Evolutionary conservation across 2,329 filamentous ascomycete species (phyloP), one percentile per base, ranked within the genome.

Genomic region (Aaosphaeria arxii): DNA sequence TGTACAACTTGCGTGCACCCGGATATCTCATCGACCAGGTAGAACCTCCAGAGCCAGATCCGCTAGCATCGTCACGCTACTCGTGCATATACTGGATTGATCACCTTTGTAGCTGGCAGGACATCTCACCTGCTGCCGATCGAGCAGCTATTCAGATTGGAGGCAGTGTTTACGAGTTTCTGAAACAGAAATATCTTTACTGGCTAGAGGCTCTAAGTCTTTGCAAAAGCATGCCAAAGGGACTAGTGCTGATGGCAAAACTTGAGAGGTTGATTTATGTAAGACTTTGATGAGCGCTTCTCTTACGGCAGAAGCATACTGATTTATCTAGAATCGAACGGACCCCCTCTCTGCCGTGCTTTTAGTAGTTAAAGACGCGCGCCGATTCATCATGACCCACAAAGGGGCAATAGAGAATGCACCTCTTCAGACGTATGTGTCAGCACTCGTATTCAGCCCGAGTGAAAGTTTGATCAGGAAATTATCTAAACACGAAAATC

Each of bases 11-110:
- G 39, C 11, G n/a, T 9, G n/a, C 9, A 13, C 33, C 33, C 3
- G 33, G 33, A 36, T 24, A 24, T 24, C 17, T 24, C 17, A 24
- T 24, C 17, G 17, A 24, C 17, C 17, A 24, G 17, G 17, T 24
- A 24, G 17, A 24, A 24, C 17, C 17, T 24, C 17, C 17, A 24
- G 17, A 13, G 9, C 9, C 33, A 13, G 33, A 36, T 36, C 33
- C 17, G 17, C 17, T 24, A 24, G 17, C 17, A 24, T 24, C 17
- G 17, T 2, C 17, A 31, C 48, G 42, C 48, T 48, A 59, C 43
- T 58, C 64, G 9, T 70, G 64, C 49, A 46, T 67, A 38, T 66
- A 66, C 51, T 72, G 68, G 70, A 51, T 63, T 30, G 55, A 65
- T 36, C 67, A 71, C 51, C 51, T 71, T 24, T 59, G 17, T 24